Evolutionary conservation across 306 rosid genomes (phyloP), one percentile per base, ranked within the genome.

Genomic region (Calophaca sinica): DNA sequence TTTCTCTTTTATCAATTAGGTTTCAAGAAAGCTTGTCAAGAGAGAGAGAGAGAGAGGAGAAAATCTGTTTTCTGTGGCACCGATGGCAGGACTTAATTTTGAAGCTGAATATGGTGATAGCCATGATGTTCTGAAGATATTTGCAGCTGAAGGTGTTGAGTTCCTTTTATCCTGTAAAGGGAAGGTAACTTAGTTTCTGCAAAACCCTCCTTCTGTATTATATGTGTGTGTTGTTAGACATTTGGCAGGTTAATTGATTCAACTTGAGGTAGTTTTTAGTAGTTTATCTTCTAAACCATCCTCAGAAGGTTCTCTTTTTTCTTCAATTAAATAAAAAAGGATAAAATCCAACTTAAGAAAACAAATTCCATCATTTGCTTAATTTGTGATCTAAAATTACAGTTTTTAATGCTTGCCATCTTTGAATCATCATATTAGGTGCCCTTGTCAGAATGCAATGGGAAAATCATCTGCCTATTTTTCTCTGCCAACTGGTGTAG

Each of bases 401-500:
- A 33, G 5, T 49, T 62, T 65, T 68, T 80, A 70, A 77, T 66
- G 13, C 32, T 75, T 57, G 36, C 58, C 13, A 55, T 79, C 11
- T 73, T 76, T 70, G 76, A 60, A 58, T 70, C 58, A 55, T 73
- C 80, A 66, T n/a, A 66, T 60, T 81, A 91, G 96, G 93, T 92
- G 45, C 90, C 96, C 12, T 74, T 89, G 62, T 87, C 86, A 15
- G 80, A 87, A 55, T 92, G 92, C 77, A 33, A 76, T 73, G 97
- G 93, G 79, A 88, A 91, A 86, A 86, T 75, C 44, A 82, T 86
- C 77, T 92, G 91, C 85, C 87, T 94, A 26, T 84, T 73, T 72
- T 92, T 90, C 92, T 81, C 93, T 13, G 99, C 99, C 79, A 86
- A 86, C 85, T 94, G 99, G 99, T 90, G 97, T 76, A 90, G 93